Evolutionary conservation across 495 filamentous ascomycete species (phyloP), one percentile per base, ranked within the genome.

Genomic region (Diplogelasinospora grovesii): DNA sequence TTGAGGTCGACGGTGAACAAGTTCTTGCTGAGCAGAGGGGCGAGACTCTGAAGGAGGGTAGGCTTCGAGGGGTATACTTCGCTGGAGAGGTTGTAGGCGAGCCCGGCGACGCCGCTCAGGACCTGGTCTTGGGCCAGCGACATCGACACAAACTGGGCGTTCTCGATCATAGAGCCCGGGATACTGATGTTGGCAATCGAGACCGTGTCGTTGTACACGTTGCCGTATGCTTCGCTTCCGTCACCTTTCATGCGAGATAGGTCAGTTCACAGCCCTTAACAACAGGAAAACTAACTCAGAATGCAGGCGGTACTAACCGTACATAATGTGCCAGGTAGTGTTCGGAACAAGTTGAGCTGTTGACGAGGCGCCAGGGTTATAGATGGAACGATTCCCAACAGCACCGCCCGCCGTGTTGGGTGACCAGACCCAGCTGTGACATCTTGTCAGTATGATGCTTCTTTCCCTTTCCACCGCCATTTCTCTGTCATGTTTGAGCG

Each of bases 1-100:
- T 74, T 73, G 18, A 89, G 65, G 48, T 87, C 80, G 39, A 69
- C 77, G 0, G 83, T 85, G 64, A 88, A 88, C 10, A 89, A 53
- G 32, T 77, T 66, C 10, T 54, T 6, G 15, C 48, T 43, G 25
- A 71, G 48, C 6, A 50, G 48, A 30, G 81, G 69, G 10, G 62
- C 46, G 37, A 86, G 76, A 65, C 80, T 75, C 56, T 82, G 79
- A 46, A 84, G 67, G n/a, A 87, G 73, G 0, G 81, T 74, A 2
- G 82, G 85, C 31, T 71, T 59, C 0, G 74, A 70, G 1, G 68
- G 68, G 0, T 48, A 50, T 0, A 81, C 80, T 34, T 63, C 45
- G 30, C 45, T 50, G 14, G 34, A 22, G 18, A 53, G 47, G 41
- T 51, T 14, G 52, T 52, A 23, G 45, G 59, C 56, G 24, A 71